phyloP scores from a whole-genome alignment of 179 eudicot species.

The Gypsophila paniculata region DNA sequence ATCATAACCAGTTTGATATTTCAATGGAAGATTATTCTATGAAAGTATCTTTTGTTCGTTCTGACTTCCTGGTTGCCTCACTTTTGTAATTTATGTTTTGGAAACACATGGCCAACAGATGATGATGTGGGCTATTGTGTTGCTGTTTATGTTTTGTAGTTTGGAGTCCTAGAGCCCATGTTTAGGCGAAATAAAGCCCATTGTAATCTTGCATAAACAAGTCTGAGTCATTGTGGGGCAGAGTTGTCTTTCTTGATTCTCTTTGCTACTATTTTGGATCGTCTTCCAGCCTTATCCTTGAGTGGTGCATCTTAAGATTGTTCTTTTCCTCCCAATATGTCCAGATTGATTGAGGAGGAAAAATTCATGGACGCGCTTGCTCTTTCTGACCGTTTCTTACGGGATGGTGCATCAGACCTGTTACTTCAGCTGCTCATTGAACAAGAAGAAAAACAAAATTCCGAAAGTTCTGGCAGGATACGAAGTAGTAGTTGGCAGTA shows the following conservation, averaged over 20 bases:
- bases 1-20: neutral
- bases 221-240: neutral
- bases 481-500: constrained; percentile 91
- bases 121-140: neutral
- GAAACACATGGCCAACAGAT: neutral
- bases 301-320: neutral
- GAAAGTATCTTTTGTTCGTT: neutral
- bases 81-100: neutral
- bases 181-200: neutral
- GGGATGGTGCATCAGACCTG: constrained; percentile 82
- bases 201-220: neutral
- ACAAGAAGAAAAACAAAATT: constrained; percentile 45
- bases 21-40: neutral
- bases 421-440: constrained; percentile 80
- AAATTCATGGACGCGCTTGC: constrained; percentile 94
- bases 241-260: neutral
- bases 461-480: constrained; percentile 37
- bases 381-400: constrained; percentile 89
- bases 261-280: neutral
- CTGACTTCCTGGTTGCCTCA: neutral
- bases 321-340: constrained; percentile 1
- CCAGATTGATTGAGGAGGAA: constrained; percentile 82
- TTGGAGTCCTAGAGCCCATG: neutral
- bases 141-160: neutral
- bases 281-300: no score